These are phyloP conservation scores for Euphorbia celastroides DNA, from an alignment of 441 rosid species.

Conservation along the genomic window DNA sequence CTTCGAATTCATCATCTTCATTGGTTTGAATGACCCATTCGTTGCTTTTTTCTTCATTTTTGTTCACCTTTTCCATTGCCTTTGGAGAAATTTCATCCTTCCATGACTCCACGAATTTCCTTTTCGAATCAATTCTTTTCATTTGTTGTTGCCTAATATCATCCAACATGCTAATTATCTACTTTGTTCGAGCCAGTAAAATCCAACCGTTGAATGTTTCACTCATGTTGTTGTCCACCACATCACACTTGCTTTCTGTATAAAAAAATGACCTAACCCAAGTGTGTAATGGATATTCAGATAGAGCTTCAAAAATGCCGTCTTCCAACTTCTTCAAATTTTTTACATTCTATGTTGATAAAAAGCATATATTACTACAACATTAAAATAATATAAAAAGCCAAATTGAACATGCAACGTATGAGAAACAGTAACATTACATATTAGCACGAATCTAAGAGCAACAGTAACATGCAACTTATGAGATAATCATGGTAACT, in stretches of 20 bases:
- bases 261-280: not conserved
- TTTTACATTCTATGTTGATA: not conserved
- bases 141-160: not conserved
- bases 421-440: too few species aligned
- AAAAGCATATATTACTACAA: not conserved
- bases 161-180: not conserved
- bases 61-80: not conserved
- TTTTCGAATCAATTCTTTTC: not conserved
- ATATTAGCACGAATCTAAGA: too few species aligned
- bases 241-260: not conserved
- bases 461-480: too few species aligned
- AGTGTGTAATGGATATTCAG: not conserved
- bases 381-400: too few species aligned
- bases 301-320: not conserved
- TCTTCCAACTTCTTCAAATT: not conserved
- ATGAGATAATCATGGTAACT: too few species aligned
- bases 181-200: not conserved
- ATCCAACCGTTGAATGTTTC: not conserved
- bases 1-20: not conserved
- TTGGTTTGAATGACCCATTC: not conserved
- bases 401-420: too few species aligned
- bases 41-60: not conserved
- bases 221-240: not conserved
- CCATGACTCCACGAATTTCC: not conserved
- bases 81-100: not conserved